These are phyloP conservation scores for Fusarium domesticum DNA, from an alignment of 2,329 filamentous ascomycete species.

Conservation along the genomic window DNA sequence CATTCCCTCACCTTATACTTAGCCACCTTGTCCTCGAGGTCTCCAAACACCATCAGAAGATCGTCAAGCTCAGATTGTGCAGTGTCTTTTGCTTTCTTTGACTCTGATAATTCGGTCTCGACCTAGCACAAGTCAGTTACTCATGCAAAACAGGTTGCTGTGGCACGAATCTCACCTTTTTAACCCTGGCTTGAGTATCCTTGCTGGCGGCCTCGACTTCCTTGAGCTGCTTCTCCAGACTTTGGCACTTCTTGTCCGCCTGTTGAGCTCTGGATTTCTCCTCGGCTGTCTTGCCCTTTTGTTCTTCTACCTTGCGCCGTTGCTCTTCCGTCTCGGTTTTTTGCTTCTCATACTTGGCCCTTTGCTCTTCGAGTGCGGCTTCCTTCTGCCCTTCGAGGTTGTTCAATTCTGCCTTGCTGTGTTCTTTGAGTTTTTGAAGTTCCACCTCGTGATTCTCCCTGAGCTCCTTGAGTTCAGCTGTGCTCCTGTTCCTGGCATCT, in stretches of 20 bases:
- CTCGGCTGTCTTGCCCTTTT: constrained; percentile 17
- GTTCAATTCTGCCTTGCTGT: constrained; percentile 15
- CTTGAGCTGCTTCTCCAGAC: constrained; percentile 30
- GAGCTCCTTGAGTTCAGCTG: constrained; percentile 23
- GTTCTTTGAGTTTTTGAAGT: constrained; percentile 11
- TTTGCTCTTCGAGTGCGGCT: constrained; percentile 20
- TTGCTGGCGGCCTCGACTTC: constrained; percentile 19
- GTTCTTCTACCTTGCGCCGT: not conserved
- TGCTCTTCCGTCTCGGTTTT: constrained; percentile 20
- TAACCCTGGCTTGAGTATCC: constrained; percentile 21
- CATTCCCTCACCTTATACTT: constrained; percentile 64
- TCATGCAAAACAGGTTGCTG: constrained; percentile 21
- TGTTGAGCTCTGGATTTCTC: constrained; percentile 24
- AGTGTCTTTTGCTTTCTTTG: constrained; percentile 59
- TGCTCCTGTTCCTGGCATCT: constrained; percentile 26
- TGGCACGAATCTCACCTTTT: constrained; percentile 23
- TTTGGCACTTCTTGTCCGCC: constrained; percentile 21
- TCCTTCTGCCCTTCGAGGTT: constrained; percentile 14
- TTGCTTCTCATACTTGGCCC: constrained; percentile 11
- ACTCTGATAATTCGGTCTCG: constrained; percentile 36
- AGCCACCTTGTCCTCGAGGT: constrained; percentile 72
- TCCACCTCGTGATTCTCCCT: not conserved
- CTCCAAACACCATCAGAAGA: constrained; percentile 75
- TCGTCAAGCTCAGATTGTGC: constrained; percentile 76
- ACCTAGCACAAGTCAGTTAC: constrained; percentile 26